These are phyloP conservation scores for Gossypium trilobum DNA, from an alignment of 441 rosid species.

Conservation along the genomic window DNA sequence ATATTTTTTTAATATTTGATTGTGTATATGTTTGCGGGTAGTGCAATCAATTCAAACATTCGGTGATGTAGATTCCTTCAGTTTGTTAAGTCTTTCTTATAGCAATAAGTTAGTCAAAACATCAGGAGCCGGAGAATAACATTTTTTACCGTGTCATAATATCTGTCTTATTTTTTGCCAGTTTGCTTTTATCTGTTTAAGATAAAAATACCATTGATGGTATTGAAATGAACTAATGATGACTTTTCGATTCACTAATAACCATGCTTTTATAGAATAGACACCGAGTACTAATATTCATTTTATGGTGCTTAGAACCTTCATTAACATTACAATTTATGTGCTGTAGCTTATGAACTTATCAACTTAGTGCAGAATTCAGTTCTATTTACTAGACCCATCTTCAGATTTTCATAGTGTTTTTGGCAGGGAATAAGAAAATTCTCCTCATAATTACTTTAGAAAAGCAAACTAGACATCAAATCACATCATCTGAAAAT, in stretches of 20 bases:
- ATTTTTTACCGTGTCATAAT: background rate
- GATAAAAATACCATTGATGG: background rate
- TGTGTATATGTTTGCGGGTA: background rate
- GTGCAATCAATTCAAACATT: background rate
- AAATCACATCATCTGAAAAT: constrained; percentile 4
- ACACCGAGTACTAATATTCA: background rate
- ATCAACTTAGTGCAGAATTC: background rate
- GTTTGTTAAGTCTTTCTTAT: background rate
- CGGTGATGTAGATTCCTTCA: background rate
- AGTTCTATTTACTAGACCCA: background rate
- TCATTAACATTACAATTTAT: background rate
- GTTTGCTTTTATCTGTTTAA: background rate
- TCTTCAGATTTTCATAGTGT: background rate
- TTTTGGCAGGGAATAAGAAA: background rate
- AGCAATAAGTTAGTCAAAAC: background rate
- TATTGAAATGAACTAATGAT: background rate
- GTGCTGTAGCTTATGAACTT: background rate
- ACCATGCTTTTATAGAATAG: background rate
- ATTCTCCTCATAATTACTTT: background rate
- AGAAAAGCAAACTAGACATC: background rate
- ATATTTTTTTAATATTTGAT: background rate
- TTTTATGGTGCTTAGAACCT: background rate
- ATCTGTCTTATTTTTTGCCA: background rate
- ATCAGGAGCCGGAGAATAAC: background rate
- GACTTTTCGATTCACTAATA: background rate